Evolutionary conservation across 805 yeast species (phyloP), one percentile per base, ranked within the genome.

Genomic region (Candida manassasensis): DNA sequence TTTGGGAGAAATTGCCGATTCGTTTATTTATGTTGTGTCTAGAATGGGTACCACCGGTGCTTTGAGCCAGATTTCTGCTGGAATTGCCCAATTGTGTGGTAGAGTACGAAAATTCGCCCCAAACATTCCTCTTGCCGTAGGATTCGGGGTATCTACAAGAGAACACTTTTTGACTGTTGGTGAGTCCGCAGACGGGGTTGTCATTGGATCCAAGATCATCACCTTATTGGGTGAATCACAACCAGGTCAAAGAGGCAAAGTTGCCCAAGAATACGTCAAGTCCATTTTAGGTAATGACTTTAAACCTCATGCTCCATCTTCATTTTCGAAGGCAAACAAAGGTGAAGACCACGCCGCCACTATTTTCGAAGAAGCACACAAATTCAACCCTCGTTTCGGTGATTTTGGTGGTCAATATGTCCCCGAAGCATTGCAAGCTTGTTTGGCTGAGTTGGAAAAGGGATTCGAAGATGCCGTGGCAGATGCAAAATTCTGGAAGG

Each of bases 11-110:
- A 84, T 93, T 51, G 95, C 99, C 21, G 97, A 90, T 57, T 85
- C 97, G 1, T 93, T 93, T 62, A 82, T 93, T 41, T 93, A 93
- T 52, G 98, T 93, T 26, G 97, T 93, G 12, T 87, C 96, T 3
- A 77, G 95, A 59, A 93, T 93, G 99, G 97, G 97, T 47, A 81
- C 95, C 39, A 93, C 99, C 19, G 98, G 99, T 56, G 90, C 94
- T 24, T 66, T 79, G 15, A 74, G 81, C 13, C 66, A 71, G 15
- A 77, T 94, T 28, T 71, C 78, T 31, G 50, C 66, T 4, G 81
- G 80, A 43, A 75, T 90, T 37, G 75, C 78, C 17, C 76, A 68
- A 27, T 72, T 93, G 43, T 78, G 93, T 47, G 67, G 69, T 19
- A 78, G 87, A 47, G 95, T 93, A 12, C 77, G 95, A 57, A 70